Base-by-base conservation (phyloP, 805 yeast genomes). In the Kregervanrija fluxuum region DNA sequence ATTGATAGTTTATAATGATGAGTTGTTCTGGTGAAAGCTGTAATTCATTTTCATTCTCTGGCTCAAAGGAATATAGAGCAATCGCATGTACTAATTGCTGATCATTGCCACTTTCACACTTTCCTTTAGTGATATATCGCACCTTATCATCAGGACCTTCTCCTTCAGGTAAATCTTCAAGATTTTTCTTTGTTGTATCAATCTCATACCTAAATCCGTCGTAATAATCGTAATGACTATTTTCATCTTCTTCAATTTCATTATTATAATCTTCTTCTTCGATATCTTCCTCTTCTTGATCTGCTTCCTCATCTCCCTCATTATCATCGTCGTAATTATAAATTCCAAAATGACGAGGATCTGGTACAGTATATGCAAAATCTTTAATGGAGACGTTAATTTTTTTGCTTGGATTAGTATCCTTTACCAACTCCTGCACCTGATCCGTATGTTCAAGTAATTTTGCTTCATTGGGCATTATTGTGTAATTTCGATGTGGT, bases 41-140 rank as follows among this genome's bases (percentile, higher is more conserved):
- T 38, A 90, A 77, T 57, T 93, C 99, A 62, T 93, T 93, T 54
- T 88, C 96, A 62, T 93, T 93, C 60, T 93, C 98, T 0, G 98
- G 96, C 37, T 68, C 74, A 59, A 93, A 93, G 54, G 90, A 91
- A 60, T 88, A 93, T 38, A 93, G 61, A 1, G 97, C 97, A 28
- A 89, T 69, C 0, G 98, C 99, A 34, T 59, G 62, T 3, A 60
- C 52, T 6, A 54, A 45, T 11, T 46, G 56, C 28, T 46, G 49
- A 30, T 48, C 48, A 30, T 50, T 46, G 15, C 54, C 54, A 13
- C 47, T 54, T 6, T 40, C 45, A 12, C 16, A 28, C 9, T 31
- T 39, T 13, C 52, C 51, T 12, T 49, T 38, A 30, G 28, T 15
- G 9, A 14, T 15, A 17, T 15, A 16, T 33, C 8, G 31, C 32